A percentile compares a stretch with the other conserved stretches of the same genome.
Evolutionary conservation across 2,329 filamentous ascomycete species (phyloP).

Genomic region (Helminthosporium solani): DNA sequence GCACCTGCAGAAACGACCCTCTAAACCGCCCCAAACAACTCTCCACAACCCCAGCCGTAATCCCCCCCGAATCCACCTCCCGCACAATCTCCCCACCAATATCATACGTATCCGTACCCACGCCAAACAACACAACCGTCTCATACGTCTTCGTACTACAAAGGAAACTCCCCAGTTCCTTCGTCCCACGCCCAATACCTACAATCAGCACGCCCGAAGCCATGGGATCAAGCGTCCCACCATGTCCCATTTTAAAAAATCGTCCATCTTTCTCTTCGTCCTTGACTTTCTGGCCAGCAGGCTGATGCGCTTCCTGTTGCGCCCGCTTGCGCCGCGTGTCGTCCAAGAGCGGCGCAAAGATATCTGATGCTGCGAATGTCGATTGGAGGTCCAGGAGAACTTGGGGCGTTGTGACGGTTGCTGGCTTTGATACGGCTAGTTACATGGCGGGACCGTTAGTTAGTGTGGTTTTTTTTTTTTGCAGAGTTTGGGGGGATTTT

Average conservation of each 20-base stretch:
- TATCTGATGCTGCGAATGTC: conserved; percentile 7
- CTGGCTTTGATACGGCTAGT: conserved; percentile 9
- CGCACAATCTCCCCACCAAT: conserved; percentile 21
- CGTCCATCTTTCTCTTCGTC: conserved; percentile 17
- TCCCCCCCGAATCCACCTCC: conserved; percentile 14
- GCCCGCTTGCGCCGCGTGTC: conserved; percentile 1
- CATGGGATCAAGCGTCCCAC: conserved; percentile 34
- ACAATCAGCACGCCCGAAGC: conserved; percentile 34
- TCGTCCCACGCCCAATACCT: conserved; percentile 34
- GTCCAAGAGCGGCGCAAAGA: conserved; percentile 8
- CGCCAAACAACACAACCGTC: conserved; percentile 29
- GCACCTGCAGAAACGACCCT: conserved; percentile 26
- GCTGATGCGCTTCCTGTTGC: conserved; percentile 1
- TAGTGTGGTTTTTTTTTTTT: not conserved
- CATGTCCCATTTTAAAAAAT: conserved; percentile 33
- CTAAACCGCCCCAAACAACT: conserved; percentile 18
- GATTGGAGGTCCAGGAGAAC: conserved; percentile 8
- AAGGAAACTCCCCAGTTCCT: conserved; percentile 27
- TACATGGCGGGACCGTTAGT: too few species aligned
- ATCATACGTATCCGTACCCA: conserved; percentile 35
- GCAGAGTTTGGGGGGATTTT: not conserved
- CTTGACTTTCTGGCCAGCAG: conserved; percentile 1
- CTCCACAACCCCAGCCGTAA: conserved; percentile 21
- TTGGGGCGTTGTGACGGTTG: conserved; percentile 6
- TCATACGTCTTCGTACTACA: conserved; percentile 33